Conservation (phyloP, 75 land plant species). For the Azolla pinnata region DNA sequence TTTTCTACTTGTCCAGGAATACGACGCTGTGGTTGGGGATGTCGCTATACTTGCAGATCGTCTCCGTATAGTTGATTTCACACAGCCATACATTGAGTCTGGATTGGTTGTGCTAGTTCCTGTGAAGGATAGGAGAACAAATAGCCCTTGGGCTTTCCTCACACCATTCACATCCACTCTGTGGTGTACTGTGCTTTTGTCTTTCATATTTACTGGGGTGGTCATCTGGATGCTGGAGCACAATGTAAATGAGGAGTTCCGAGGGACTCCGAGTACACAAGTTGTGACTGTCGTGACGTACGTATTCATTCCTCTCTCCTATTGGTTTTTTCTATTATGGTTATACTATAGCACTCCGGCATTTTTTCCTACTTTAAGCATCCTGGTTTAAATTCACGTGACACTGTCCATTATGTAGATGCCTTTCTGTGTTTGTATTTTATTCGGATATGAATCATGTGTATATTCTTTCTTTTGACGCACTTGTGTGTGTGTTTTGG, state of each 20-base stretch:
- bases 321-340: background rate
- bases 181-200: constrained; percentile 36
- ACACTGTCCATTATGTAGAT: background rate
- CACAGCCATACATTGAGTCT: constrained; percentile 45
- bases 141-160: constrained; percentile 17
- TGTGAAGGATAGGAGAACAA: constrained; percentile 11
- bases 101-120: constrained; percentile 46
- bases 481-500: background rate
- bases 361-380: background rate
- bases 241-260: constrained; percentile 30
- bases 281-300: constrained; percentile 22
- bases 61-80: constrained; percentile 38
- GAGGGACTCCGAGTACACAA: constrained; percentile 30
- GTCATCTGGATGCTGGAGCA: constrained; percentile 28
- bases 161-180: constrained; percentile 17
- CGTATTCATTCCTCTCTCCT: background rate
- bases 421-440: background rate
- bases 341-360: background rate
- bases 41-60: constrained; percentile 39
- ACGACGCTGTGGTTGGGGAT: constrained; percentile 51
- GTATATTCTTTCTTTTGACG: background rate
- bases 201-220: constrained; percentile 32
- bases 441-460: background rate
- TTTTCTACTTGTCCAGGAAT: constrained; percentile 14
- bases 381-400: background rate